phyloP scores from a whole-genome alignment of 2,329 filamentous ascomycete genomes.

The Ophiostoma himal-ulmi region DNA sequence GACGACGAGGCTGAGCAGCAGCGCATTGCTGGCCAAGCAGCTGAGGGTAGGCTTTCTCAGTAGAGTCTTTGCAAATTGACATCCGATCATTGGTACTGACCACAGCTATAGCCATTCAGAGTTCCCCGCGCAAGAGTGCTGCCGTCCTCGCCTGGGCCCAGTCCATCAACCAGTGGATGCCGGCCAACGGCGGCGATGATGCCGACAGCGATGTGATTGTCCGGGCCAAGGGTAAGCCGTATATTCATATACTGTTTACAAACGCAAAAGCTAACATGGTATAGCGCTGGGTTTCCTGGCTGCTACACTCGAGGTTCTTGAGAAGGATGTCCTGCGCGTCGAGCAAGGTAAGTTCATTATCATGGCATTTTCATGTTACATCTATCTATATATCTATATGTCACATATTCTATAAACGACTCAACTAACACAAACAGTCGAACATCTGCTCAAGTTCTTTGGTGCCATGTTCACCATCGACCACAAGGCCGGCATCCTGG shows the following conservation, averaged over 20 bases:
- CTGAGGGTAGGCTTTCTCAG: slow-evolving; percentile 22
- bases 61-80: not conserved
- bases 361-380: not conserved
- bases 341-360: slow-evolving; percentile 41
- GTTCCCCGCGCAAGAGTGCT: slow-evolving; percentile 25
- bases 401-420: not conserved
- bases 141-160: slow-evolving; percentile 28
- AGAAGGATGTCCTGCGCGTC: slow-evolving; percentile 41
- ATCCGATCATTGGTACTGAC: not conserved
- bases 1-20: slow-evolving; percentile 27
- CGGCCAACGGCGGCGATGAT: slow-evolving; percentile 23
- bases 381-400: not conserved
- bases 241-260: no score
- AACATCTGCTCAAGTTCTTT: slow-evolving; percentile 45
- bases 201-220: slow-evolving; percentile 44
- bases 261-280: not conserved
- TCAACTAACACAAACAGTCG: slow-evolving; percentile 25
- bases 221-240: slow-evolving; percentile 43
- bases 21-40: slow-evolving; percentile 25
- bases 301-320: slow-evolving; percentile 46
- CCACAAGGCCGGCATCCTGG: slow-evolving; percentile 53
- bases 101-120: slow-evolving; percentile 24
- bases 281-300: slow-evolving; percentile 53
- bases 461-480: slow-evolving; percentile 54
- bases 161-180: slow-evolving; percentile 36